These are phyloP conservation scores for Gryganskiella cystojenkinii DNA, from an alignment of 192 early-diverging fungal species.

Conservation along the genomic window DNA sequence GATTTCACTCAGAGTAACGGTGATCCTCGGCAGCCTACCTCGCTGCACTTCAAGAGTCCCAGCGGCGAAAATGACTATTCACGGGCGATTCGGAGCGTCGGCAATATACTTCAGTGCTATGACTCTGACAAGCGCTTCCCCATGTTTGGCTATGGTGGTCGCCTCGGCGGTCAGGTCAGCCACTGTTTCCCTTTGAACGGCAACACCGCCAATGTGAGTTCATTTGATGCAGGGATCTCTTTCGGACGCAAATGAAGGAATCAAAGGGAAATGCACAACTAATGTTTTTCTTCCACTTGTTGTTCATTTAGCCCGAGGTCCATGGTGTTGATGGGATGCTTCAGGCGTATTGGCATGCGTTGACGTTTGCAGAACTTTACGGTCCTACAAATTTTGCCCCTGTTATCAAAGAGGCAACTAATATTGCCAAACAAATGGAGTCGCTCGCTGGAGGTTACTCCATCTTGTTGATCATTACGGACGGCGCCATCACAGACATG, in stretches of 20 bases:
- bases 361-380: slow-evolving; percentile 50
- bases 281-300: background rate
- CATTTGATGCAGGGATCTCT: background rate
- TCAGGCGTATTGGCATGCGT: slow-evolving; percentile 51
- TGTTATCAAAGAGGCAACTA: slow-evolving; percentile 20
- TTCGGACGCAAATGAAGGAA: background rate
- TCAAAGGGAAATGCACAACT: no score
- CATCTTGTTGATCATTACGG: slow-evolving; percentile 31
- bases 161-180: slow-evolving; percentile 49
- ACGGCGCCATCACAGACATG: slow-evolving; percentile 45
- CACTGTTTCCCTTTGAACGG: slow-evolving; percentile 62
- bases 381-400: slow-evolving; percentile 70
- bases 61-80: slow-evolving; percentile 59
- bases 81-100: slow-evolving; percentile 59
- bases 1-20: slow-evolving; percentile 69
- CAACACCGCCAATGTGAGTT: slow-evolving; percentile 41
- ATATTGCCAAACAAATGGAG: slow-evolving; percentile 7
- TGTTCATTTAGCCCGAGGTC: slow-evolving; percentile 59
- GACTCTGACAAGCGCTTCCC: slow-evolving; percentile 63
- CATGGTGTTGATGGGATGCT: slow-evolving; percentile 62
- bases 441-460: slow-evolving; percentile 2
- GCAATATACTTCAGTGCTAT: slow-evolving; percentile 61
- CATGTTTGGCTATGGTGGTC: slow-evolving; percentile 67
- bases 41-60: slow-evolving; percentile 57
- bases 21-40: slow-evolving; percentile 44